Percentiles rank a stretch among this genome's conserved stretches.
phyloP scores from a whole-genome alignment of 1,139 yeast species.

The Suhomyces yuchorum region DNA sequence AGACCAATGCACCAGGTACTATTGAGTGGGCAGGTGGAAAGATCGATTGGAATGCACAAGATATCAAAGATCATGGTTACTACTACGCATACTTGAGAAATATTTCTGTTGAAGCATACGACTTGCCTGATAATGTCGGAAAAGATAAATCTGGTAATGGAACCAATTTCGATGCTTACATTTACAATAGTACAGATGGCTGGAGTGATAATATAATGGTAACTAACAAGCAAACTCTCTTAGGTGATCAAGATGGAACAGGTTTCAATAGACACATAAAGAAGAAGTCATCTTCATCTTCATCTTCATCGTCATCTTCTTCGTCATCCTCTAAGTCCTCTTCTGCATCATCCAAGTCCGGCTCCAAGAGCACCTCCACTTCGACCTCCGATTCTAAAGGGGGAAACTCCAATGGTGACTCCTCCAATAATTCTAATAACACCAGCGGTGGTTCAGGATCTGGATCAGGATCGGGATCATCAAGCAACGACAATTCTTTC shows the following conservation, averaged over 20 bases:
- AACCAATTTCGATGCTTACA: slow-evolving; percentile 49
- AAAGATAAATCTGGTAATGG: slow-evolving; percentile 44
- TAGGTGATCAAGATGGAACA: slow-evolving; percentile 60
- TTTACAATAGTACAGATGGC: slow-evolving; percentile 56
- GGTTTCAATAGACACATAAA: slow-evolving; percentile 63
- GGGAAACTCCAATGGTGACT: not conserved
- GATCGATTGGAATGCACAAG: slow-evolving; percentile 79
- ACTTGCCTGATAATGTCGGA: slow-evolving; percentile 56
- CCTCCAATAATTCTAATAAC: not conserved
- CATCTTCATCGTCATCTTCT: slow-evolving; percentile 10
- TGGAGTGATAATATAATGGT: slow-evolving; percentile 51
- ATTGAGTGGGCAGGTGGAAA: slow-evolving; percentile 93
- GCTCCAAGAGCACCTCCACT: slow-evolving; percentile 9
- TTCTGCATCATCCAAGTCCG: slow-evolving; percentile 10
- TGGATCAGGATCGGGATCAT: slow-evolving; percentile 1
- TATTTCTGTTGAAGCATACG: slow-evolving; percentile 66
- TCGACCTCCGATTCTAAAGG: not conserved
- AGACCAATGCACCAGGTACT: slow-evolving; percentile 72
- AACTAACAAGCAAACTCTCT: slow-evolving; percentile 59
- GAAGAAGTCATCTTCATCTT: slow-evolving; percentile 7
- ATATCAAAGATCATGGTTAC: slow-evolving; percentile 74
- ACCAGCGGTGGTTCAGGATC: not conserved
- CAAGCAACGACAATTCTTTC: slow-evolving; percentile 21
- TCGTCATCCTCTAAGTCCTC: slow-evolving; percentile 3
- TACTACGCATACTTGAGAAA: slow-evolving; percentile 66